Conservation (phyloP, 2,329 filamentous ascomycete species). For the Fusarium avenaceum region DNA sequence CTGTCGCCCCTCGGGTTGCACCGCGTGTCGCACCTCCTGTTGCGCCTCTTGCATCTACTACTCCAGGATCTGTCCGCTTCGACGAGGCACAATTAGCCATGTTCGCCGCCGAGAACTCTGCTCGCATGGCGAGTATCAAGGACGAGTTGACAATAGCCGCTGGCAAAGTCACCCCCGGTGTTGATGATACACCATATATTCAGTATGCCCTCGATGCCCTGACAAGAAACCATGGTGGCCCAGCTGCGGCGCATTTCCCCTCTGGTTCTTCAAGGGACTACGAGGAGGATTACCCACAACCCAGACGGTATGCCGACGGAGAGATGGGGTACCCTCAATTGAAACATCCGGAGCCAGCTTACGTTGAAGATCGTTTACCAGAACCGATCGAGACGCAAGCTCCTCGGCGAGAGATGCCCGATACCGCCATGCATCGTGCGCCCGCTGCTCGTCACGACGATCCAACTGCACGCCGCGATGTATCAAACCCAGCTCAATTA, state of each 20-base stretch:
- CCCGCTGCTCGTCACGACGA: slow-evolving; percentile 24
- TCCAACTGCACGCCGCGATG: slow-evolving; percentile 36
- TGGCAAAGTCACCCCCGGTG: slow-evolving; percentile 76
- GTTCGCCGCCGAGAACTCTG: slow-evolving; percentile 53
- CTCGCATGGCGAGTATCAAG: slow-evolving; percentile 60
- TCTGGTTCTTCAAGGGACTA: slow-evolving; percentile 55
- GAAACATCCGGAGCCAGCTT: slow-evolving; percentile 47
- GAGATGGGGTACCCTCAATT: slow-evolving; percentile 40
- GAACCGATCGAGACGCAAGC: slow-evolving; percentile 39
- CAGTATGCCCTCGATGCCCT: slow-evolving; percentile 91
- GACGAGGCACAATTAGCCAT: slow-evolving; percentile 58
- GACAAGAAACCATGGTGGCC: slow-evolving; percentile 77
- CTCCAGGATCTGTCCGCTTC: slow-evolving; percentile 51
- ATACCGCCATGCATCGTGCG: slow-evolving; percentile 33
- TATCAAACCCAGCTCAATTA: slow-evolving; percentile 20
- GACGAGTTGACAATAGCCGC: slow-evolving; percentile 66
- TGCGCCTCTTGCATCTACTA: slow-evolving; percentile 9
- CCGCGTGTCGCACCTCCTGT: slow-evolving; percentile 12
- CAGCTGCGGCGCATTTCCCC: slow-evolving; percentile 65
- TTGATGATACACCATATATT: slow-evolving; percentile 89
- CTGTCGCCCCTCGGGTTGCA: background rate
- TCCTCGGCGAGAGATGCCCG: slow-evolving; percentile 36
- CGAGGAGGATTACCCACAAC: slow-evolving; percentile 50
- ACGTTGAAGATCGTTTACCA: slow-evolving; percentile 48
- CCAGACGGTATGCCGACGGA: slow-evolving; percentile 38